Evolutionary conservation across 2,329 filamentous ascomycete genomes (phyloP), one percentile per base, ranked within the genome.

Genomic region (Sporothrix pallida): DNA sequence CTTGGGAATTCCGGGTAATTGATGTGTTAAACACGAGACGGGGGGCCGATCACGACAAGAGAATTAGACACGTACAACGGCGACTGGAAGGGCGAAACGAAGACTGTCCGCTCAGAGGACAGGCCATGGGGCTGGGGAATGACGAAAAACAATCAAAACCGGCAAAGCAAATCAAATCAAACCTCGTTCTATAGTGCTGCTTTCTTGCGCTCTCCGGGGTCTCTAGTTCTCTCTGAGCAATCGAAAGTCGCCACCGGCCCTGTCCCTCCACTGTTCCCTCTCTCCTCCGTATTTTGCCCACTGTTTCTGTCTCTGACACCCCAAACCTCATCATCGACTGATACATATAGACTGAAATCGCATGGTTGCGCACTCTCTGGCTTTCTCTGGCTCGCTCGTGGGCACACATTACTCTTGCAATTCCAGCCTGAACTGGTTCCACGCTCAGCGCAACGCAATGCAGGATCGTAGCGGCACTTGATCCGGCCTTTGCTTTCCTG

Each of bases 1-100:
- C 44, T 48, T 63, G 58, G 70, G 56, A 56, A 67, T 56, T 67
- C 62, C 71, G 71, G 71, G 71, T 72, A 68, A 72, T 72, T 72
- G 15, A 65, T 17, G 31, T 70, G 54, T 23, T 68, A 46, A 70
- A 70, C 72, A 62, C 54, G 54, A 73, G 67, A 54, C 67, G 54
- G 56, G 23, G 54, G 50, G 71, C 31, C 60, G 48, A 72, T 65
- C 60, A 48, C 60, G 48, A 62, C 50, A 42, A 56, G 5, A 48
- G 48, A 70, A 9, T 5, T 20, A 52, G 63, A n/a, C 62, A 65
- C 17, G 20, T 5, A 23, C 42, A 67, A 67, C 20, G 26, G n/a
- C 56, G 62, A 44, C 37, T 15, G 8, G 58, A 46, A 17, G 10
- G 37, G 20, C 13, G 56, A 60, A 15, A 60, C 10, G 62, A 44